Conservation (phyloP, 257 asterid species). For the Penstemon eatonii region DNA sequence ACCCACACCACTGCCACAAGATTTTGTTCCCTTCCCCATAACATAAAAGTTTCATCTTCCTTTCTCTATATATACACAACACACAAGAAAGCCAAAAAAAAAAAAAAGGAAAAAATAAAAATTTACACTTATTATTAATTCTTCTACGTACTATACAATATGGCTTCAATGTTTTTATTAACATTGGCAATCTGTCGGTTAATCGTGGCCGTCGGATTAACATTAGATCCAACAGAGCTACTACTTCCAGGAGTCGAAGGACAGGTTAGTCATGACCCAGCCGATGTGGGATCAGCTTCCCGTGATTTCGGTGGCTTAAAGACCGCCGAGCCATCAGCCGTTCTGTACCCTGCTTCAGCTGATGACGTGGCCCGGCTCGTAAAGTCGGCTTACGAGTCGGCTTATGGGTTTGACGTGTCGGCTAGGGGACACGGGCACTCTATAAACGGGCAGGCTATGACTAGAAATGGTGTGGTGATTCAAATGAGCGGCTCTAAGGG, state of each 20-base stretch:
- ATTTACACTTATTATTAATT: no score
- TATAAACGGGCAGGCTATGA: constrained; percentile 74
- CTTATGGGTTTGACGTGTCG: constrained; percentile 54
- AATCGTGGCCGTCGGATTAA: constrained; percentile 64
- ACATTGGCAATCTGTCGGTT: constrained; percentile 59
- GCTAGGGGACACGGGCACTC: constrained; percentile 91
- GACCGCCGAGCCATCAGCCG: constrained; percentile 54
- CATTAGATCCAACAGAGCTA: constrained; percentile 51
- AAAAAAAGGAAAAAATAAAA: no score
- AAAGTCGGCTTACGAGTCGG: constrained; percentile 56
- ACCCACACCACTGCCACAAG: constrained; percentile 39
- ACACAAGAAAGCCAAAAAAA: neutral
- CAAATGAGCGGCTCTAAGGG: constrained; percentile 45
- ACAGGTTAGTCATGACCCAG: constrained; percentile 46
- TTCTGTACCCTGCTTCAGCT: constrained; percentile 56
- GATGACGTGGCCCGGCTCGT: constrained; percentile 61
- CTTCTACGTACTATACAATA: neutral
- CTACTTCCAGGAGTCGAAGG: constrained; percentile 44
- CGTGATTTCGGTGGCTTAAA: constrained; percentile 56
- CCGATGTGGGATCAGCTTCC: constrained; percentile 50
- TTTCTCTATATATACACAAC: constrained; percentile 14
- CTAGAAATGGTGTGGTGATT: constrained; percentile 51
- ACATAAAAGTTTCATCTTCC: neutral
- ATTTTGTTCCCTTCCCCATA: constrained; percentile 29
- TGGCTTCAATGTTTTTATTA: constrained; percentile 52